Evolutionary conservation across 2,329 filamentous ascomycete genomes (phyloP).

Genomic region (Drechmeria coniospora): DNA sequence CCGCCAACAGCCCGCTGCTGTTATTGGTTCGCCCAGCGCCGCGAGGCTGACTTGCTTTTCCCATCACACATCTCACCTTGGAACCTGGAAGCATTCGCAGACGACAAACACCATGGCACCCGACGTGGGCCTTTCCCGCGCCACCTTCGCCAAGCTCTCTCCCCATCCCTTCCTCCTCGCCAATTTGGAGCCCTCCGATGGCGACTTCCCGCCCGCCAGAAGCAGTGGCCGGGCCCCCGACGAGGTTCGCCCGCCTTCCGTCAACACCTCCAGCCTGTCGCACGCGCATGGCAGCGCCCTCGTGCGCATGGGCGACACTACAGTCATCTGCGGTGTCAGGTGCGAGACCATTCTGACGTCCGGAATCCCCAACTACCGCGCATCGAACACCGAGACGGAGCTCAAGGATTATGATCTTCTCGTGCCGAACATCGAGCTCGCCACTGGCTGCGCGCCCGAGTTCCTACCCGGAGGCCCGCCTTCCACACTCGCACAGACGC

Average conservation of each 20-base stretch:
- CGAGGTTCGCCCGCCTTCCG: slow-evolving; percentile 54
- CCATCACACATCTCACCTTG: background rate
- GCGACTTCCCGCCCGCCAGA: slow-evolving; percentile 38
- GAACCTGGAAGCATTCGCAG: no score
- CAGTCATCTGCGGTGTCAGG: slow-evolving; percentile 84
- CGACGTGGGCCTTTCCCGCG: slow-evolving; percentile 31
- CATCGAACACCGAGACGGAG: slow-evolving; percentile 26
- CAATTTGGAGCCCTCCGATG: slow-evolving; percentile 54
- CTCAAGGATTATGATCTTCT: slow-evolving; percentile 54
- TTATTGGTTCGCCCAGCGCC: background rate
- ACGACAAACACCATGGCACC: slow-evolving; percentile 16
- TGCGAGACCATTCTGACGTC: slow-evolving; percentile 66
- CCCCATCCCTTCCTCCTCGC: slow-evolving; percentile 81
- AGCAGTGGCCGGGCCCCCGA: slow-evolving; percentile 65
- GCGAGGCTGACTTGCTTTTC: slow-evolving; percentile 1
- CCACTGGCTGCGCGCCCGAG: slow-evolving; percentile 75
- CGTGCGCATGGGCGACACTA: slow-evolving; percentile 76
- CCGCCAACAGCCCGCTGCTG: background rate
- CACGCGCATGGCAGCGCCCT: slow-evolving; percentile 85
- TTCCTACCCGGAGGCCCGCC: slow-evolving; percentile 77
- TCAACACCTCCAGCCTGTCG: slow-evolving; percentile 72
- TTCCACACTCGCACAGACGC: slow-evolving; percentile 62
- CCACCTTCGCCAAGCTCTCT: slow-evolving; percentile 78
- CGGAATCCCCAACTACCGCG: slow-evolving; percentile 54
- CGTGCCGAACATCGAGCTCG: slow-evolving; percentile 86